Base-by-base conservation (phyloP, 768 basidiomycete genomes). In the Amanita rubescens region DNA sequence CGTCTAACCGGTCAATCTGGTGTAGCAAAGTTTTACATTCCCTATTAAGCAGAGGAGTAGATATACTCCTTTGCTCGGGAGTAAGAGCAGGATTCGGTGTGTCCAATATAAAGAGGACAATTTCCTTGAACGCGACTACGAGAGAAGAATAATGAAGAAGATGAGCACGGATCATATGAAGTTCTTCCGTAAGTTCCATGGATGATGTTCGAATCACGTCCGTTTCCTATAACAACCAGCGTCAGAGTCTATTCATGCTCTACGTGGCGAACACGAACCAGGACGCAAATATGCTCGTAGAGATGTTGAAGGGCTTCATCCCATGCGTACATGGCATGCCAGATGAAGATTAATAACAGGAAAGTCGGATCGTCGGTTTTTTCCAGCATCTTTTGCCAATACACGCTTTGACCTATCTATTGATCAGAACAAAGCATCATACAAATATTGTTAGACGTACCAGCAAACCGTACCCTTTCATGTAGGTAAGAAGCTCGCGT, bases 291-390 rank as follows among this genome's bases (percentile, higher is more conserved):
- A 58, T 81, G 75, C 1, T 66, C 57, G 51, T 81, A 82, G 12
- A 83, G 64, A 45, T 68, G 65, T 55, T 82, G 81, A 3, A 83
- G 62, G 0, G 80, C 71, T 60, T 83, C 74, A 52, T 84, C 81
- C 80, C 80, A 84, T 0, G 77, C 76, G 58, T 83, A 84, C 57
- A 83, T 57, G 3, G 80, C 76, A 48, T 82, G 78, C 82, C 81
- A 83, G 19, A 83, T 63, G 38, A 75, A 73, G 8, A 77, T 71
- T 20, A 84, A 61, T 20, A 83, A 65, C 0, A 81, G 56, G 53
- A 82, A 80, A 0, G 82, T 82, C 0, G 80, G 79, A 58, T 83
- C 82, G 1, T 65, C 63, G 0, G 76, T 72, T 50, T n/a, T n/a
- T n/a, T n/a, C n/a, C n/a, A 74, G 67, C 33, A 73, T 69, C 37